These are phyloP conservation scores for Ophiocordyceps camponoti-leonardi DNA, from an alignment of 2,329 filamentous ascomycete genomes.

Conservation along the genomic window DNA sequence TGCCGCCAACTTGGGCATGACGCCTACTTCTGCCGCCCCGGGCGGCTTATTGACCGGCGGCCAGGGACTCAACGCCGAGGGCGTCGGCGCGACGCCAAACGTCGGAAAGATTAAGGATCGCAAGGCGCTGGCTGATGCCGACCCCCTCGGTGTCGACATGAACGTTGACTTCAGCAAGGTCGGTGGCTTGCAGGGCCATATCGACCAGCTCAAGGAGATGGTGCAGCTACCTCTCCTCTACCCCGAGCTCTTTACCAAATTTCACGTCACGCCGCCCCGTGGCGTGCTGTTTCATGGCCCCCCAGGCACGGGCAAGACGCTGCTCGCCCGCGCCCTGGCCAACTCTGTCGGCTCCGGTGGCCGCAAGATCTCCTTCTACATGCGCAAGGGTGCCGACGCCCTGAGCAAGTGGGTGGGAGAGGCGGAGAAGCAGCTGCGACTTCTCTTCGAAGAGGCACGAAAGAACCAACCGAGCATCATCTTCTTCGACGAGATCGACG, in stretches of 20 bases:
- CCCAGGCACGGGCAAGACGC: constrained; percentile 91
- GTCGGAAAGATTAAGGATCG: constrained; percentile 88
- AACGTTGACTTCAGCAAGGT: constrained; percentile 90
- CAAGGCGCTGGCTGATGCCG: constrained; percentile 81
- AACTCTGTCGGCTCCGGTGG: constrained; percentile 80
- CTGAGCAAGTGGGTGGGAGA: constrained; percentile 98
- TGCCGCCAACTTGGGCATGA: constrained; percentile 45
- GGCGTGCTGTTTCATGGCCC: constrained; percentile 95
- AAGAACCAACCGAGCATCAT: constrained; percentile 97
- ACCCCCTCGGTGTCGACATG: constrained; percentile 83
- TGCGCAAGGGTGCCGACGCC: constrained; percentile 96
- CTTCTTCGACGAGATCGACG: constrained; percentile 98
- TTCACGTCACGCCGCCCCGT: constrained; percentile 84
- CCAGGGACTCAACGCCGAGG: constrained; percentile 23
- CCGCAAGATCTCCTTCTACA: constrained; percentile 95
- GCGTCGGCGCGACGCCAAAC: constrained; percentile 45
- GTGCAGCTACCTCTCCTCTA: constrained; percentile 87
- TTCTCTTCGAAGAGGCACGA: constrained; percentile 89
- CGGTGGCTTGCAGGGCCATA: constrained; percentile 80
- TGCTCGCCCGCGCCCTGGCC: constrained; percentile 84
- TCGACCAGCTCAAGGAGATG: constrained; percentile 98
- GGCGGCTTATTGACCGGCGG: constrained; percentile 25
- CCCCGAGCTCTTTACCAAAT: constrained; percentile 79
- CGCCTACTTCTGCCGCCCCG: constrained; percentile 32
- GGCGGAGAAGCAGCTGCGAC: constrained; percentile 81